A percentile compares a stretch with the other conserved stretches of the same genome.
phyloP scores from a whole-genome alignment of 2,329 filamentous ascomycete genomes.

The Scorias spongiosa region DNA sequence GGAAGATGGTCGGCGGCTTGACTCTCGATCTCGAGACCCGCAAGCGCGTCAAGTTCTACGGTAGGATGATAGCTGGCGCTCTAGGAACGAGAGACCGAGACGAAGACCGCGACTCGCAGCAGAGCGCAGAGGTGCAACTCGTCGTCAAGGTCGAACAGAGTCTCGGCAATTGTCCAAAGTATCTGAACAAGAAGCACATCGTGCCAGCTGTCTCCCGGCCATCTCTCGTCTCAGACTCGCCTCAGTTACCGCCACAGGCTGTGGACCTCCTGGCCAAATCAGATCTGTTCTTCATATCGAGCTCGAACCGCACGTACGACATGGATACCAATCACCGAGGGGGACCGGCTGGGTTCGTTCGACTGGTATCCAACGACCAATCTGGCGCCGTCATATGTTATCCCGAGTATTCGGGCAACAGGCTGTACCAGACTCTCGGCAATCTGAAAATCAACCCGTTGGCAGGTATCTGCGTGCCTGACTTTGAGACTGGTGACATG shows the following conservation, averaged over 20 bases:
- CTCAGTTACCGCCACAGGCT: slow-evolving; percentile 38
- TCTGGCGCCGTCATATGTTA: slow-evolving; percentile 45
- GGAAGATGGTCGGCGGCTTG: slow-evolving; percentile 45
- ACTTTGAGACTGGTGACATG: slow-evolving; percentile 57
- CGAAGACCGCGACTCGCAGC: slow-evolving; percentile 13
- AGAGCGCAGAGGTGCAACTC: slow-evolving; percentile 35
- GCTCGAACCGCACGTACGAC: slow-evolving; percentile 40
- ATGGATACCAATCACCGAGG: slow-evolving; percentile 82
- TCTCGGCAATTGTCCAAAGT: slow-evolving; percentile 74
- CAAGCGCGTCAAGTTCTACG: slow-evolving; percentile 59
- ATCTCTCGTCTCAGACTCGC: slow-evolving; percentile 31
- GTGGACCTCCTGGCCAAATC: slow-evolving; percentile 44
- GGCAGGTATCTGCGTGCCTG: slow-evolving; percentile 57
- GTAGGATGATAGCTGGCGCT: slow-evolving; percentile 51
- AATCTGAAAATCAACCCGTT: slow-evolving; percentile 54
- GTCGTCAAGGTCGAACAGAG: slow-evolving; percentile 56
- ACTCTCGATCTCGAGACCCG: slow-evolving; percentile 50
- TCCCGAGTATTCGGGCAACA: slow-evolving; percentile 75
- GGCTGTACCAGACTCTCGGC: slow-evolving; percentile 69
- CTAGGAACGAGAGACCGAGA: slow-evolving; percentile 24
- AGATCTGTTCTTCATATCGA: slow-evolving; percentile 69
- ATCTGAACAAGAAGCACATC: slow-evolving; percentile 61
- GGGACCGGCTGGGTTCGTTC: slow-evolving; percentile 57
- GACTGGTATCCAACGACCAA: slow-evolving; percentile 43
- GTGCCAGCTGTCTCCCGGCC: slow-evolving; percentile 39